Percentiles rank a stretch among this genome's conserved stretches.
phyloP scores from a whole-genome alignment of 2,329 filamentous ascomycete genomes.

The Nigrograna mackinnonii region DNA sequence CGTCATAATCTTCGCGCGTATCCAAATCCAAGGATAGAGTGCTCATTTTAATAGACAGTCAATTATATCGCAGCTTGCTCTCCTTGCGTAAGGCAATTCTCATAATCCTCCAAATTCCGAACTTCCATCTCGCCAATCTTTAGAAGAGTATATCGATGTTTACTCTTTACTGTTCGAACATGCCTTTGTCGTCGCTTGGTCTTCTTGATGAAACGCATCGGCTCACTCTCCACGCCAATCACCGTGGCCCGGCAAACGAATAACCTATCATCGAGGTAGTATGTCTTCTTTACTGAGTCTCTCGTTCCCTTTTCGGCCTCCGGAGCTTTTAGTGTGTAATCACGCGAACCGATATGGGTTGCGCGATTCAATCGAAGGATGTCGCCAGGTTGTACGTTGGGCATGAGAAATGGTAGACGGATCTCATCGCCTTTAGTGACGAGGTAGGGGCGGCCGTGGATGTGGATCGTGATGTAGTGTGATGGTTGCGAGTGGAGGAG shows the following conservation, averaged over 20 bases:
- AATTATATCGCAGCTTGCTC: no score
- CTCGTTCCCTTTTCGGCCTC: slow-evolving; percentile 31
- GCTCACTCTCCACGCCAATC: slow-evolving; percentile 77
- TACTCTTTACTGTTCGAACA: slow-evolving; percentile 78
- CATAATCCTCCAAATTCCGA: slow-evolving; percentile 58
- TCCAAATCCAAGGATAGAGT: no score
- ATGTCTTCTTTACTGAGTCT: slow-evolving; percentile 41
- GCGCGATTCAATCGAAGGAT: slow-evolving; percentile 87
- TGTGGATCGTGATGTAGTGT: slow-evolving; percentile 79
- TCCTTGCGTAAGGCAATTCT: no score
- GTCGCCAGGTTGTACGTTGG: slow-evolving; percentile 69
- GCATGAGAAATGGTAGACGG: slow-evolving; percentile 55
- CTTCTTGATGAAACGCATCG: slow-evolving; percentile 58
- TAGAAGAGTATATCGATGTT: slow-evolving; percentile 87
- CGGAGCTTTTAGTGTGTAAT: slow-evolving; percentile 77
- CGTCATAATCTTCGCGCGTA: no score
- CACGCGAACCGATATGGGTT: slow-evolving; percentile 78
- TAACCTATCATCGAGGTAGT: slow-evolving; percentile 77
- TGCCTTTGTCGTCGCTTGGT: slow-evolving; percentile 68
- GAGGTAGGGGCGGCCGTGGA: slow-evolving; percentile 80
- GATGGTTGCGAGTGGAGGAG: slow-evolving; percentile 72
- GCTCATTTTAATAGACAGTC: no score
- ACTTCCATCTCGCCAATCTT: slow-evolving; percentile 81
- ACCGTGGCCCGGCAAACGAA: slow-evolving; percentile 87
- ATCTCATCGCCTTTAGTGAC: slow-evolving; percentile 62